Percentiles rank a stretch among this genome's conserved stretches.
phyloP scores from a whole-genome alignment of 2,329 filamentous ascomycete species.

The Pseudogymnoascus sp. region DNA sequence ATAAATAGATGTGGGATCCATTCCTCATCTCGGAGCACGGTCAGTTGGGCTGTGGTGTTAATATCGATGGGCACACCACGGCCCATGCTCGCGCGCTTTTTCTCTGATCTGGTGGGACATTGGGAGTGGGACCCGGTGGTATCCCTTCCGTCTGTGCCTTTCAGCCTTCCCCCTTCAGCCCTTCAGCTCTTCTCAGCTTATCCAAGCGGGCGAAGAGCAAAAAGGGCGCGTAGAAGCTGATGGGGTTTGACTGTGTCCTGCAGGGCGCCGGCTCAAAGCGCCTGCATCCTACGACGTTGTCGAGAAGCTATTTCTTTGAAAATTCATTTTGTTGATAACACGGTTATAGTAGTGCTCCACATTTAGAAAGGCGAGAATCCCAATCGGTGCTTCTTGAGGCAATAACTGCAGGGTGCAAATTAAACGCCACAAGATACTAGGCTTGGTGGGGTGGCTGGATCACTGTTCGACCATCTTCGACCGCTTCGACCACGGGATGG shows the following conservation, averaged over 20 bases:
- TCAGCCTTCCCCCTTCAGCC: background rate
- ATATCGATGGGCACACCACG: slow-evolving; percentile 4
- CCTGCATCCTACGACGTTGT: background rate
- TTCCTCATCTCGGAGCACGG: slow-evolving; percentile 3
- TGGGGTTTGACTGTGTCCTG: slow-evolving; percentile 1
- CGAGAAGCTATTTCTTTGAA: slow-evolving; percentile 1
- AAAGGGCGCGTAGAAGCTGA: background rate
- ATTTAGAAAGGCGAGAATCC: slow-evolving; percentile 1
- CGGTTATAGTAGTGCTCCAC: background rate
- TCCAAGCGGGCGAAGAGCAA: background rate
- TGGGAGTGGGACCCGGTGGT: background rate
- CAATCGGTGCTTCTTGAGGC: slow-evolving; percentile 3
- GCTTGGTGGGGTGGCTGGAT: slow-evolving; percentile 1
- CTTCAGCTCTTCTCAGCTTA: slow-evolving; percentile 7
- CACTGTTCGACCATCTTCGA: background rate
- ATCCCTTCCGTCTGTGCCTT: background rate
- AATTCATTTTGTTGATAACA: background rate
- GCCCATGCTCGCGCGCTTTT: background rate
- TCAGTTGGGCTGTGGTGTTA: slow-evolving; percentile 6
- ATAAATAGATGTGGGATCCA: slow-evolving; percentile 7
- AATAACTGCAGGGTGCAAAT: slow-evolving; percentile 7
- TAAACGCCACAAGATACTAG: slow-evolving; percentile 1
- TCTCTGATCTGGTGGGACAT: slow-evolving; percentile 7
- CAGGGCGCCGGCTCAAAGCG: background rate
- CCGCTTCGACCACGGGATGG: background rate